Conservation (phyloP, 805 yeast genomes). For the Metschnikowia continentalis region DNA sequence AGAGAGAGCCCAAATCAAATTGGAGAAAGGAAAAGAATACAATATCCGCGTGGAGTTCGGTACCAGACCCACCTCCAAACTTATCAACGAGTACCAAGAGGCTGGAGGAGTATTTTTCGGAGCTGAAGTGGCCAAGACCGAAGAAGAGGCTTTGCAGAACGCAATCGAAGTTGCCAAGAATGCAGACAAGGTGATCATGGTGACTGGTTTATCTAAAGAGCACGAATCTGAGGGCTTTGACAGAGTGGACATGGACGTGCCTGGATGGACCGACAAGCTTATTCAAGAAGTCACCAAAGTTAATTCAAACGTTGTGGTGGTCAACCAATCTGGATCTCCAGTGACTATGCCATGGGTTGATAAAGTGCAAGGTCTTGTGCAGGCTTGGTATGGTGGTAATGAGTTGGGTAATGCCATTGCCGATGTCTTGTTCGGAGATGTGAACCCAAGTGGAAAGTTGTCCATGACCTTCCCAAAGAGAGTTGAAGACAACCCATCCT, state of each 20-base stretch:
- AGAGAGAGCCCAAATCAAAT: conserved; percentile 33
- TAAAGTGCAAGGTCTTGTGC: conserved; percentile 23
- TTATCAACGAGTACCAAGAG: conserved; percentile 14
- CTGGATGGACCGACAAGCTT: conserved; percentile 25
- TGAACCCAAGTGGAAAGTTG: conserved; percentile 29
- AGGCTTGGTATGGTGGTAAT: conserved; percentile 37
- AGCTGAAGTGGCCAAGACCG: conserved; percentile 16
- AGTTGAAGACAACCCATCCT: conserved; percentile 27
- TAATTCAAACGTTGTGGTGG: conserved; percentile 28
- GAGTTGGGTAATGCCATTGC: conserved; percentile 32
- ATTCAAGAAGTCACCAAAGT: conserved; percentile 24
- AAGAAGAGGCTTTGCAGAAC: conserved; percentile 22
- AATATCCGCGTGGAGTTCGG: conserved; percentile 49
- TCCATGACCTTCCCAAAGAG: conserved; percentile 23
- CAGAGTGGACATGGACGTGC: conserved; percentile 26
- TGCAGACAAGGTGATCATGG: conserved; percentile 28
- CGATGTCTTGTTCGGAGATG: conserved; percentile 30
- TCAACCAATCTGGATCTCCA: conserved; percentile 34
- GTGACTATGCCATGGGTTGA: conserved; percentile 30
- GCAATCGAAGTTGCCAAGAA: conserved; percentile 24
- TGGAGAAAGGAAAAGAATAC: conserved; percentile 45
- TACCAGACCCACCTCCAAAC: conserved; percentile 37
- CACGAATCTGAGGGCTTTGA: conserved; percentile 33
- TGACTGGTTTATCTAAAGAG: conserved; percentile 26
- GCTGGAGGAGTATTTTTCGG: conserved; percentile 30